phyloP scores from a whole-genome alignment of 2,329 filamentous ascomycete species.

The Diaporthe sp. region DNA sequence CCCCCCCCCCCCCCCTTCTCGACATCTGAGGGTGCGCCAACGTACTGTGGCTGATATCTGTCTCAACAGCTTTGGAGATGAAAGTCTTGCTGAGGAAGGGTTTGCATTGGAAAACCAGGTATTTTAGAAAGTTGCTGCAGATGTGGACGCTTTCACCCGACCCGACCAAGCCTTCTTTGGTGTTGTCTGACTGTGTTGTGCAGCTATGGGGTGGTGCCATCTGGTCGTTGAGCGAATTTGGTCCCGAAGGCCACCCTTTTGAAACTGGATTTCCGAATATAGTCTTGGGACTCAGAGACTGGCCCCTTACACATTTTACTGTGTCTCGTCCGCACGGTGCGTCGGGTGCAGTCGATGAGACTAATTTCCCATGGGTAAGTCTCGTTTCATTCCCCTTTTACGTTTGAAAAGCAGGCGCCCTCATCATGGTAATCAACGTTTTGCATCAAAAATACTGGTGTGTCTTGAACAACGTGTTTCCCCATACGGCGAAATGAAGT shows the following conservation, averaged over 20 bases:
- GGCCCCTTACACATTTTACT: not conserved
- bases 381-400: not conserved
- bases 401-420: not conserved
- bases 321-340: not conserved
- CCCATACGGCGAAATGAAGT: too few relatives aligned
- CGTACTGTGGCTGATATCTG: not conserved
- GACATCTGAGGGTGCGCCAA: not conserved
- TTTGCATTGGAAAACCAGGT: not conserved
- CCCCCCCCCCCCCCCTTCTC: not conserved
- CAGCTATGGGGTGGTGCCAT: not conserved
- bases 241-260: not conserved
- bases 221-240: not conserved
- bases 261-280: not conserved
- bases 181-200: not conserved
- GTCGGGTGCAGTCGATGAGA: not conserved
- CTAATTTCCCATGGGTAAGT: not conserved
- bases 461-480: too few relatives aligned
- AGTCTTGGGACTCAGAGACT: not conserved
- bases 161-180: not conserved
- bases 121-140: not conserved
- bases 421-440: not conserved
- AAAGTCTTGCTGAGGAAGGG: not conserved
- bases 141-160: too few relatives aligned
- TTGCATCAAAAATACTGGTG: not conserved
- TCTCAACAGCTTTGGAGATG: not conserved